phyloP scores from a whole-genome alignment of 2,329 filamentous ascomycete species.

The Microcyclosporella mali region DNA sequence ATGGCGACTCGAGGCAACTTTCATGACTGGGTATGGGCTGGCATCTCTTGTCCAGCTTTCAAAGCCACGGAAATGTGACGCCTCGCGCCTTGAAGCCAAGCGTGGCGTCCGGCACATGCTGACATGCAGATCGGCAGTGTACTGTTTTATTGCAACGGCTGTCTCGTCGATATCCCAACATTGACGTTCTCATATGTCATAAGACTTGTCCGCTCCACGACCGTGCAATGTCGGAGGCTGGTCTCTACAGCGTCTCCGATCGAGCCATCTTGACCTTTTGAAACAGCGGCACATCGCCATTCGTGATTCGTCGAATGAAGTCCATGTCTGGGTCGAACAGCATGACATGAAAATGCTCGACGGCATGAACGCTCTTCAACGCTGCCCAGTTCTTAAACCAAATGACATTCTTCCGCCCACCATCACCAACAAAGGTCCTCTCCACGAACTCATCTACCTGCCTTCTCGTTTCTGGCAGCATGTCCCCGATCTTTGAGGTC shows the following conservation, averaged over 20 bases:
- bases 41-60: no score
- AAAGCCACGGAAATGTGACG: neutral
- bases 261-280: constrained; percentile 19
- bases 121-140: neutral
- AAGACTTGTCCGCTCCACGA: no score
- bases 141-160: no score
- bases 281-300: constrained; percentile 62
- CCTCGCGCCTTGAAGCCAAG: neutral
- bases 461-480: constrained; percentile 57
- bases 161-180: neutral
- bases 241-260: neutral
- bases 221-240: neutral
- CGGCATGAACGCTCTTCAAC: constrained; percentile 75
- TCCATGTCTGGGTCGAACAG: constrained; percentile 65
- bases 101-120: no score
- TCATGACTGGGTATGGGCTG: no score
- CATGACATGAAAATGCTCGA: constrained; percentile 97
- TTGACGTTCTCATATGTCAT: neutral
- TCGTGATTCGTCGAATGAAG: constrained; percentile 65
- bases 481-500: constrained; percentile 48
- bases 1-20: no score
- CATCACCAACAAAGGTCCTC: constrained; percentile 54
- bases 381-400: constrained; percentile 94
- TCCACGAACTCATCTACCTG: constrained; percentile 67
- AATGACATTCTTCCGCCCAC: constrained; percentile 50